These are phyloP conservation scores for Pseudogymnoascus verrucosus DNA, from an alignment of 2,329 filamentous ascomycete species.

Conservation along the genomic window DNA sequence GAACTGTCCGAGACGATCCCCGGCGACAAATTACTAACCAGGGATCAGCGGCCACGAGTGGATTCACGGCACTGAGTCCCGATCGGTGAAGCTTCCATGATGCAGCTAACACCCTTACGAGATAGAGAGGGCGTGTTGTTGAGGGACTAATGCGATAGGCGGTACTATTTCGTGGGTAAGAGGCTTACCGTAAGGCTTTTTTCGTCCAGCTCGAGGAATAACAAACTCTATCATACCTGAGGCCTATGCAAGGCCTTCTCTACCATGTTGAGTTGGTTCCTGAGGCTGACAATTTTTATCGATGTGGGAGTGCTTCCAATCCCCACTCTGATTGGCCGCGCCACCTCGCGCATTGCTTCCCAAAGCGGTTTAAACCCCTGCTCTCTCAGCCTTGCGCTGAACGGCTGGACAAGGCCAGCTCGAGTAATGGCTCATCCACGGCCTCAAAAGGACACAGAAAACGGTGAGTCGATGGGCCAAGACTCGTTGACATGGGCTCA, in stretches of 20 bases:
- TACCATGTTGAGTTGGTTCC: neutral
- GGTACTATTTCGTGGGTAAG: neutral
- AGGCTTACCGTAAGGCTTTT: neutral
- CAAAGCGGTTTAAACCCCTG: neutral
- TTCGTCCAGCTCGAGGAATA: neutral
- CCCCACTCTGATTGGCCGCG: neutral
- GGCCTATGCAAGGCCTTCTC: neutral
- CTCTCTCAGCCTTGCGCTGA: neutral
- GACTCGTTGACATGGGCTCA: neutral
- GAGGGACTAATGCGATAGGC: neutral
- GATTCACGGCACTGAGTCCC: neutral
- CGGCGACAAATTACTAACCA: neutral
- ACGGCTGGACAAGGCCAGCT: neutral
- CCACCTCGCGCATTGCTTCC: conserved; percentile 6
- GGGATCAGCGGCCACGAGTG: neutral
- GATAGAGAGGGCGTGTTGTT: neutral
- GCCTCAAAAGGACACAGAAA: neutral
- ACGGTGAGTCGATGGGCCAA: neutral
- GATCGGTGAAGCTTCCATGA: conserved; percentile 5
- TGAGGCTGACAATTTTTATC: neutral
- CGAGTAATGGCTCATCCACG: neutral
- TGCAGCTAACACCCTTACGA: neutral
- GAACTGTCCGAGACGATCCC: neutral
- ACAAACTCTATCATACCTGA: neutral
- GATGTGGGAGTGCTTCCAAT: neutral